Conservation (phyloP, 1,139 yeast species). For the Suhomyces bokatorum region DNA sequence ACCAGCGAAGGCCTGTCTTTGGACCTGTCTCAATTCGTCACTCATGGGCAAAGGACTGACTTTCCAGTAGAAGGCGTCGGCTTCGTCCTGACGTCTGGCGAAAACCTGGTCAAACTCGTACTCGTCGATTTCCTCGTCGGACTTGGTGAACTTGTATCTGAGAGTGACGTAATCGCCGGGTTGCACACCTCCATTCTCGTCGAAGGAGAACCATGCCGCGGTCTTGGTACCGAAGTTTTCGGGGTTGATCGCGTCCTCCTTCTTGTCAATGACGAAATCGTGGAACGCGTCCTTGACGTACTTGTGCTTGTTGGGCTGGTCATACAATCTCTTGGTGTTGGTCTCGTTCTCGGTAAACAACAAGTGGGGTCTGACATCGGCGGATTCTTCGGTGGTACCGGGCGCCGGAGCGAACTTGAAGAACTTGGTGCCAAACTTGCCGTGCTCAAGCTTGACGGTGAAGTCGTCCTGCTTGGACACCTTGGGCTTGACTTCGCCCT, state of each 20-base stretch:
- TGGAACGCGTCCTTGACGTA: conserved; percentile 92
- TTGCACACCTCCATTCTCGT: conserved; percentile 74
- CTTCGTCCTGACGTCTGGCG: conserved; percentile 79
- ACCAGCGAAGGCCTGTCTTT: conserved; percentile 95
- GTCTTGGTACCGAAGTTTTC: conserved; percentile 69
- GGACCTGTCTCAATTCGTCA: conserved; percentile 80
- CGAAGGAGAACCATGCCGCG: conserved; percentile 81
- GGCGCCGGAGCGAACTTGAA: conserved; percentile 88
- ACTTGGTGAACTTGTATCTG: conserved; percentile 67
- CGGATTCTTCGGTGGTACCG: conserved; percentile 56
- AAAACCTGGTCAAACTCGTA: conserved; percentile 74
- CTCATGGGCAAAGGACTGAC: conserved; percentile 84
- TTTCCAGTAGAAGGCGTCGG: conserved; percentile 92
- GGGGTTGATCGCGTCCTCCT: conserved; percentile 67
- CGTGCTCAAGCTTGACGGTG: conserved; percentile 63
- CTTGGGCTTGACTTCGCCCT: conserved; percentile 54
- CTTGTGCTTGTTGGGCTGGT: conserved; percentile 54
- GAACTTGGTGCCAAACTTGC: conserved; percentile 71
- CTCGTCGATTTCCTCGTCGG: conserved; percentile 64
- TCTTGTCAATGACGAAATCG: conserved; percentile 68
- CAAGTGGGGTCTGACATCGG: conserved; percentile 73
- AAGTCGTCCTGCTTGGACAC: conserved; percentile 46
- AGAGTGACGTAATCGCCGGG: conserved; percentile 88
- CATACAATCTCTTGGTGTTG: conserved; percentile 67
- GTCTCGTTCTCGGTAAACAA: conserved; percentile 91